Base-by-base conservation (phyloP, 139 green algal species). In the Monoraphidium neglectum region DNA sequence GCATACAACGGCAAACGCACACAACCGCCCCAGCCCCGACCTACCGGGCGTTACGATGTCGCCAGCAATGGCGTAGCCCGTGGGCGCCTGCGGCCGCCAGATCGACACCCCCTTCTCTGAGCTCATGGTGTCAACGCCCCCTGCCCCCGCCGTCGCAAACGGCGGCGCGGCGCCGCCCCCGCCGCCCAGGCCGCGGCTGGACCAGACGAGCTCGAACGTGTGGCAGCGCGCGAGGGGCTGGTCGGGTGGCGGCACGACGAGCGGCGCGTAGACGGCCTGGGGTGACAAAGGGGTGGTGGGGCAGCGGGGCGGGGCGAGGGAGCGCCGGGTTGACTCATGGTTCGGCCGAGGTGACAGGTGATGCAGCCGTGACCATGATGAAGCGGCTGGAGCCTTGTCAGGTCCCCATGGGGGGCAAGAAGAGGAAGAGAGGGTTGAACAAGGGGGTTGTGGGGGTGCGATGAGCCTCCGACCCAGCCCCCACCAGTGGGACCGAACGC, bases 61-160 rank as follows among this genome's bases (percentile, higher is more conserved):
- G 10, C 94, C 94, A 6, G 94, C 63, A 0, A 86, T 65, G 6
- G 64, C 84, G 69, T 98, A 98, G 49, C 94, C 94, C 30, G 83
- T 65, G 0, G 90, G 90, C 1, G 89, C 46, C 62, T 86, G 79
- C 1, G 94, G 90, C 6, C 93, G 84, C 94, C 94, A 98, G 23
- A 97, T 67, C 4, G 89, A 92, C 15, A 97, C 62, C 13, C 90
- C 92, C 4, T 78, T 75, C 40, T 87, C 76, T 4, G 62, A 49
- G 5, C 85, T 83, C 32, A 89, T 49, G 1, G 78, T 59, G 37
- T 90, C 85, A 23, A 90, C 68, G 13, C 84, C 81, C 2, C 83
- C 80, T 12, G 71, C 71, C 40, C 78, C 72, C 4, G 66, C 54
- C 36, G 77, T 68, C 46, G 49, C 51, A 24, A 69, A 78, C 26